phyloP scores from a whole-genome alignment of 2,329 filamentous ascomycete genomes.

The Phaeomoniella chlamydospora region DNA sequence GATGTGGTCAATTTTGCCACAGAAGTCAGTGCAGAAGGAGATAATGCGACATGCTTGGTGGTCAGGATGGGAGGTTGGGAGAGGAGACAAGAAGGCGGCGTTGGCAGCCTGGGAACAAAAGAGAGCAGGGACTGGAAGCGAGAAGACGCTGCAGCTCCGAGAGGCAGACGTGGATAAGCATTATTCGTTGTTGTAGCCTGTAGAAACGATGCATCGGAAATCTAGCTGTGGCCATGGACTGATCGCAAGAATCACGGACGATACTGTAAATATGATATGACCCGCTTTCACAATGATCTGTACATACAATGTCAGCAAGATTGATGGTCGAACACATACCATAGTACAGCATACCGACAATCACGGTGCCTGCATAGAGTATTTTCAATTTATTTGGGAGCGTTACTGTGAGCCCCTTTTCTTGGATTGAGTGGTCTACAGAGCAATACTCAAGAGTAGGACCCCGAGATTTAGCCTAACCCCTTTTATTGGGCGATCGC shows the following conservation, averaged over 20 bases:
- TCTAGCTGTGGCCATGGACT: no score
- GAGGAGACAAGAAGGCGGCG: slow-evolving; percentile 56
- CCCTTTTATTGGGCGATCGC: background rate
- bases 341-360: no score
- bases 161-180: slow-evolving; percentile 43
- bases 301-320: no score
- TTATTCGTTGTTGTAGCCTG: background rate
- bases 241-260: slow-evolving; percentile 1
- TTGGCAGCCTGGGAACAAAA: slow-evolving; percentile 81
- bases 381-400: no score
- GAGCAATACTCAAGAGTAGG: no score
- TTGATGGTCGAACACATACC: no score
- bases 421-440: no score
- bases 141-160: slow-evolving; percentile 67
- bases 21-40: slow-evolving; percentile 55
- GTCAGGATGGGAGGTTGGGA: slow-evolving; percentile 52
- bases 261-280: no score
- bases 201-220: background rate
- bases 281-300: no score
- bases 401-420: no score
- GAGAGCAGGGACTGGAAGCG: slow-evolving; percentile 76
- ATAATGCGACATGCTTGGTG: slow-evolving; percentile 51
- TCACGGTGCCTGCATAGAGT: no score
- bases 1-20: slow-evolving; percentile 77
- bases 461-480: no score